Base-by-base conservation (phyloP, 1,284 basidiomycete genomes). In the Papiliotrema nemorosa region DNA sequence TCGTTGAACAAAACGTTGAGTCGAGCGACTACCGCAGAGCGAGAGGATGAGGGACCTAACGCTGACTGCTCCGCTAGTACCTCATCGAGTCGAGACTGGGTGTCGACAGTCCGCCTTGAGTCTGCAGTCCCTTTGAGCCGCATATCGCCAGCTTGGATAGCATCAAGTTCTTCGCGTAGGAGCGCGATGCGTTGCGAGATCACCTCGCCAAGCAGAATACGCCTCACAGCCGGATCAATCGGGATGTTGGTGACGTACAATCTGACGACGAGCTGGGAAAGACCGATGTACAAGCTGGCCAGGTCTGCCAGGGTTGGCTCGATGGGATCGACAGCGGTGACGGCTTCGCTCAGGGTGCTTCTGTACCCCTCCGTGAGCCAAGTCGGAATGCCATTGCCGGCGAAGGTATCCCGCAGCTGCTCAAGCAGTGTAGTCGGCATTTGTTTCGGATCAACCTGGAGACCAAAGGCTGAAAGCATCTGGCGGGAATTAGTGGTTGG, bases 161-260 rank as follows among this genome's bases (percentile, higher is more conserved):
- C 77, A 0, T 65, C 55, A 5, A 88, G 70, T 63, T 88, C 83
- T 5, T 76, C 74, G 0, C 69, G 58, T 0, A 88, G 63, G n/a
- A 77, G 67, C 0, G 70, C 62, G 16, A 78, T 68, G 47, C 83
- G 78, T n/a, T 76, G 64, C n/a, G 67, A 61, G 60, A 81, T 77
- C 40, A 86, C 82, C 34, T 78, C 74, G 5, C 72, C 72, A 0
- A 79, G 77, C 33, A 81, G 82, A 40, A 79, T 79, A 45, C 84
- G 80, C 29, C 86, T 80, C 18, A 84, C 84, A 14, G 86, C 83
- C 9, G 94, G 94, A 69, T 98, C 96, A 47, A 97, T 76, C 1
- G 93, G 90, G 3, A 85, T 77, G 64, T 90, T 82, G 0, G 96
- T 92, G 42, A 97, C 79, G 66, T 87, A 88, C n/a, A 94, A 41